phyloP scores from a whole-genome alignment of 2,329 filamentous ascomycete species.

The Huntiella omanensis region DNA sequence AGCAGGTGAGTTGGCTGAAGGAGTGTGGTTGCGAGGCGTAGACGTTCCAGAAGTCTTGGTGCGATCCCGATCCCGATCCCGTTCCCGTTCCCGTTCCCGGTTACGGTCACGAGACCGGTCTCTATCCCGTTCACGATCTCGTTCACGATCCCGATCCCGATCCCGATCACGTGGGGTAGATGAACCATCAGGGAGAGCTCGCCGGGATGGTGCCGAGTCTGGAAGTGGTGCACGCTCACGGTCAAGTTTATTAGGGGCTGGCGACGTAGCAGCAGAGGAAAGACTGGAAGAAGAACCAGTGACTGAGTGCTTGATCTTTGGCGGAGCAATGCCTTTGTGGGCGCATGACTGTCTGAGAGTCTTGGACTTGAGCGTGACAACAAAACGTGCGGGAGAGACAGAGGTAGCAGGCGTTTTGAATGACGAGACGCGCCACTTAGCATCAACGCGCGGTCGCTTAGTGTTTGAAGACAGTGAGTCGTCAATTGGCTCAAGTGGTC shows the following conservation, averaged over 20 bases:
- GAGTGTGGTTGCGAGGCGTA: neutral
- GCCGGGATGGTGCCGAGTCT: conserved; percentile 1
- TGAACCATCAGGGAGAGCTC: conserved; percentile 4
- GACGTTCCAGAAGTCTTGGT: neutral
- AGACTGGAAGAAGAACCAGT: conserved; percentile 1
- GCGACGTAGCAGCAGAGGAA: conserved; percentile 3
- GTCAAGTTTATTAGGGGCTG: conserved; percentile 9
- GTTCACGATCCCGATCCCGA: too few relatives aligned
- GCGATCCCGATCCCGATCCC: neutral
- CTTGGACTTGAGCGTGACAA: conserved; percentile 8
- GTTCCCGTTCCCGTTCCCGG: neutral
- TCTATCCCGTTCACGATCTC: neutral
- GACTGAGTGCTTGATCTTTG: neutral
- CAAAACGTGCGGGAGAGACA: neutral
- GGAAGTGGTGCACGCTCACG: conserved; percentile 7
- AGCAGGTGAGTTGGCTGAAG: neutral
- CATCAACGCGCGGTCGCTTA: conserved; percentile 9
- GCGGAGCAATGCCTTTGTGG: conserved; percentile 8
- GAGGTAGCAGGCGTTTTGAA: neutral
- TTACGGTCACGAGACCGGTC: neutral
- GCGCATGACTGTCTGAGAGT: conserved; percentile 9
- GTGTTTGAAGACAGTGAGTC: neutral
- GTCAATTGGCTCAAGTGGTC: conserved; percentile 2
- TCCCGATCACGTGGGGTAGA: neutral
- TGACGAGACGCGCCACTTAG: conserved; percentile 1